phyloP scores from a whole-genome alignment of 805 yeast genomes.

The Nakazawaea populi region DNA sequence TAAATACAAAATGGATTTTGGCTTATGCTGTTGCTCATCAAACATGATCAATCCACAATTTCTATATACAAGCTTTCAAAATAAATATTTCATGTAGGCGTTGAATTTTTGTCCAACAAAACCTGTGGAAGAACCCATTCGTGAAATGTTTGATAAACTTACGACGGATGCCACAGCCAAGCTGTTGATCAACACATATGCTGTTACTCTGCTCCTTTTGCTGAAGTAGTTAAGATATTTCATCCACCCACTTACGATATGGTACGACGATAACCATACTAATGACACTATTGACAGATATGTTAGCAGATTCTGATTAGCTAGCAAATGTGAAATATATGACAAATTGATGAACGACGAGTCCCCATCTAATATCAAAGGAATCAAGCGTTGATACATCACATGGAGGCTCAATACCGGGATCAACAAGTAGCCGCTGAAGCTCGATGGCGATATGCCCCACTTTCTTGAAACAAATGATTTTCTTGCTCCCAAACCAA shows the following conservation, averaged over 20 bases:
- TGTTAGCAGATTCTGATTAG: constrained; percentile 19
- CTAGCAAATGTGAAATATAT: constrained; percentile 38
- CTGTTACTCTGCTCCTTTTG: constrained; percentile 33
- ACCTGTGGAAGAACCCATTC: constrained; percentile 18
- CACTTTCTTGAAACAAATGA: constrained; percentile 36
- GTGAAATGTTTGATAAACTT: constrained; percentile 24
- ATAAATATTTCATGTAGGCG: constrained; percentile 12
- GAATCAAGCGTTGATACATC: constrained; percentile 40
- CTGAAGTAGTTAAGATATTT: constrained; percentile 37
- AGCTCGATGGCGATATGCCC: constrained; percentile 51
- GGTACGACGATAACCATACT: constrained; percentile 40
- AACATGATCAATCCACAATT: not conserved
- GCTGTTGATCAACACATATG: constrained; percentile 35
- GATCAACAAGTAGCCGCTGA: constrained; percentile 52
- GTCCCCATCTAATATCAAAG: constrained; percentile 58
- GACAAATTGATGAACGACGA: constrained; percentile 48
- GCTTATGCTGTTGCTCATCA: constrained; percentile 53
- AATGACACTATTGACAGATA: constrained; percentile 28
- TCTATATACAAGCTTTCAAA: not conserved
- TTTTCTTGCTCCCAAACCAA: constrained; percentile 49
- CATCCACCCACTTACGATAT: constrained; percentile 46
- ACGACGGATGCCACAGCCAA: constrained; percentile 30
- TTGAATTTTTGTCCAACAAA: constrained; percentile 17
- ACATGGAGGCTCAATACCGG: constrained; percentile 42
- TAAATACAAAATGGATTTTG: constrained; percentile 79